Evolutionary conservation across 2,329 filamentous ascomycete genomes (phyloP), one percentile per base, ranked within the genome.

Genomic region (Acrocalymma vagum): DNA sequence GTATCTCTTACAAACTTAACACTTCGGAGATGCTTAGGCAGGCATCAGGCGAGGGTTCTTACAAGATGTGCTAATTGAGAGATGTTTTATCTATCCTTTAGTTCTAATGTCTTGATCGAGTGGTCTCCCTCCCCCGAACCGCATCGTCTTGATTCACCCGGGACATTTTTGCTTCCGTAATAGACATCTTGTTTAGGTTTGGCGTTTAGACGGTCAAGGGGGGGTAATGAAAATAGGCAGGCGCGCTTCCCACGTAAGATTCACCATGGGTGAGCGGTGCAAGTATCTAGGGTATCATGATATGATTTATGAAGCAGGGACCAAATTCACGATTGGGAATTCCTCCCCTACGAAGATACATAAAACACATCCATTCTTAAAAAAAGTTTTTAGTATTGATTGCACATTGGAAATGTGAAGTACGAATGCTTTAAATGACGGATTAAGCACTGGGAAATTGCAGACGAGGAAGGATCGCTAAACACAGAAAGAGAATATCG

Each of bases 1-100:
- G 82, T 63, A 83, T 99, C 64, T 78, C 84, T 29, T 97, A 97
- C 76, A 80, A 84, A 63, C 82, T 96, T 36, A 81, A 90, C 62
- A 89, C 91, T 3, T 74, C 84, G 17, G 92, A 97, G 67, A 72
- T 75, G 21, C 87, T 80, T 50, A 83, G 94, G 55, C 74, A 78
- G 45, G 83, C 84, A 4, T 72, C 84, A 63, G 93, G 91, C 40
- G 69, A 75, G 49, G 89, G 87, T 71, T 79, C 84, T 58, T 99
- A 96, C 80, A 93, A 87, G 69, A 86, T 86, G 77, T 78, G 60
- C 57, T 66, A 57, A 47, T n/a, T n/a, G n/a, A n/a, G n/a, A n/a
- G n/a, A n/a, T n/a, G n/a, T n/a, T n/a, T n/a, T n/a, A n/a, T n/a
- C n/a, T n/a, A n/a, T n/a, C 26, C 20, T 26, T 32, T 25, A 28